Conservation (phyloP, 805 yeast species). For the Spathaspora arborariae region DNA sequence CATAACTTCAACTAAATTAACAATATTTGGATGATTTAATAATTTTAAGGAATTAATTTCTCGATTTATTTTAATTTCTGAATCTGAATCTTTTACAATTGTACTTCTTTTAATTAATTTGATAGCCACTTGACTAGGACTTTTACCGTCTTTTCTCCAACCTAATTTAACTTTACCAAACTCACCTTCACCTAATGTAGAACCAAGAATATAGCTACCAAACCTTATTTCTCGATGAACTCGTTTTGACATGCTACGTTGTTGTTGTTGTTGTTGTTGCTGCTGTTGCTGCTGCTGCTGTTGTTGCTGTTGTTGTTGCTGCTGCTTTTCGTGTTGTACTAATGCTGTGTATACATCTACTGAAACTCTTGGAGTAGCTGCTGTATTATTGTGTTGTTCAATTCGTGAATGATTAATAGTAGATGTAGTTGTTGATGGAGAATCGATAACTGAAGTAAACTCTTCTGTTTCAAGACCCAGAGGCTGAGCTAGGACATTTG, state of each 20-base stretch:
- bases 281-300: constrained; percentile 2
- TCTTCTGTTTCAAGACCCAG: neutral
- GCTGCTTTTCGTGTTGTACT: neutral
- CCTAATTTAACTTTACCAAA: constrained; percentile 97
- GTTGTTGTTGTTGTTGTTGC: constrained; percentile 1
- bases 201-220: constrained; percentile 86
- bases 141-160: constrained; percentile 82
- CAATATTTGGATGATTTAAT: constrained; percentile 90
- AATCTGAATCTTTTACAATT: constrained; percentile 79
- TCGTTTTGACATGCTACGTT: constrained; percentile 11
- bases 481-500: neutral
- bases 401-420: neutral
- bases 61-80: constrained; percentile 84
- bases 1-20: constrained; percentile 84
- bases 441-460: neutral
- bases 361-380: neutral
- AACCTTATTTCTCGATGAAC: constrained; percentile 63
- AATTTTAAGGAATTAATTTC: constrained; percentile 89
- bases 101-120: constrained; percentile 86
- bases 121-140: constrained; percentile 86
- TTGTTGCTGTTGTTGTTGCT: neutral
- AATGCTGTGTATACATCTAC: neutral
- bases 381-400: neutral
- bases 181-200: constrained; percentile 96
- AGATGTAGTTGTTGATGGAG: neutral